A percentile compares a stretch with the other conserved stretches of the same genome.
These are phyloP conservation scores for Carnegiea gigantea DNA, from an alignment of 179 eudicot genomes.

Conservation along the genomic window DNA sequence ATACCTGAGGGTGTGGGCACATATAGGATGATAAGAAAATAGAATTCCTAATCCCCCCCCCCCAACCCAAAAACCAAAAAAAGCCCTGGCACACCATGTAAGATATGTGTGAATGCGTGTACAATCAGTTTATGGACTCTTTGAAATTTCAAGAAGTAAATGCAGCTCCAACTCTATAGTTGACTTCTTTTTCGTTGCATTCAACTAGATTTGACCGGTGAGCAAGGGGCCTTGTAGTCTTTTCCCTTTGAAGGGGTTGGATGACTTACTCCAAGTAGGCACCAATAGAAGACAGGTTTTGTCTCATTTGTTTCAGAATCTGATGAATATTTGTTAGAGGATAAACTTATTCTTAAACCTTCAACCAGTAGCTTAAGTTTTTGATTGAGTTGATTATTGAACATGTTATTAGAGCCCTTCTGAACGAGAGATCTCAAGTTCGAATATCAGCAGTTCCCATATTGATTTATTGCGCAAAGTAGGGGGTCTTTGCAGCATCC, in stretches of 20 bases:
- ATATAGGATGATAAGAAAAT: not conserved
- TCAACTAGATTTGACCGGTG: not conserved
- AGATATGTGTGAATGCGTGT: not conserved
- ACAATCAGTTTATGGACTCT: not conserved
- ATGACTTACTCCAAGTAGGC: not conserved
- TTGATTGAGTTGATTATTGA: too few relatives aligned
- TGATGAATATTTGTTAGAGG: not conserved
- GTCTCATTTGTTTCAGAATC: constrained; percentile 6
- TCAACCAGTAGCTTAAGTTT: too few relatives aligned
- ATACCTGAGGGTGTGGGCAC: not conserved
- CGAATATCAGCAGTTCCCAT: too few relatives aligned
- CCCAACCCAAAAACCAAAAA: too few relatives aligned
- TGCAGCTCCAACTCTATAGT: not conserved
- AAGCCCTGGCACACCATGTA: too few relatives aligned
- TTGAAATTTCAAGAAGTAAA: not conserved
- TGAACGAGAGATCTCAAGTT: too few relatives aligned
- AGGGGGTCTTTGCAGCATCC: too few relatives aligned
- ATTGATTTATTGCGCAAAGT: too few relatives aligned
- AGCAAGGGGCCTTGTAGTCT: not conserved
- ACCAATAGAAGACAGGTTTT: not conserved
- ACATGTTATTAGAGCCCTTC: too few relatives aligned
- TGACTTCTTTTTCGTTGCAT: not conserved
- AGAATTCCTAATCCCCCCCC: not conserved
- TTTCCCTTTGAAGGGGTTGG: not conserved
- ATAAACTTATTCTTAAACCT: too few relatives aligned